Evolutionary conservation across 106 monocot genomes (phyloP).

Genomic region (Cymbidium sinense): DNA sequence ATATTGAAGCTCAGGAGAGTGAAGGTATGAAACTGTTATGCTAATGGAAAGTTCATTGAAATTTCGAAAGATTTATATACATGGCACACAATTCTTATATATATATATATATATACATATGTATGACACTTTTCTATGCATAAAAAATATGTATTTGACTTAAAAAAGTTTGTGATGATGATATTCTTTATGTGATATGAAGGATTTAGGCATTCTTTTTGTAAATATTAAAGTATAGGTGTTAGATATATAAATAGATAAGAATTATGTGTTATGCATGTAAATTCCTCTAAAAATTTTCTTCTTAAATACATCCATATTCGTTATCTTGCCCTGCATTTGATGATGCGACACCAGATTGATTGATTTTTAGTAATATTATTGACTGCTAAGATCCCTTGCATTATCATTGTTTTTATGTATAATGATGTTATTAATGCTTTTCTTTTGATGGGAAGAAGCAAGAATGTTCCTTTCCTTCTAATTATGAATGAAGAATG

Average conservation of each 20-base stretch:
- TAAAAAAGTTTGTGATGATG: too few relatives aligned
- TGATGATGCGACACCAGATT: neutral
- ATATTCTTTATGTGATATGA: too few relatives aligned
- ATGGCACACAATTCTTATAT: too few relatives aligned
- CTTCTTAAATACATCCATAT: too few relatives aligned
- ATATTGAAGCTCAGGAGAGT: constrained; percentile 85
- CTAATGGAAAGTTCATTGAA: neutral
- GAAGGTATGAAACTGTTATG: constrained; percentile 38
- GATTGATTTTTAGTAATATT: neutral
- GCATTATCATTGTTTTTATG: neutral
- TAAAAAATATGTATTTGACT: too few relatives aligned
- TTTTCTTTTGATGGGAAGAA: neutral
- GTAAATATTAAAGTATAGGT: too few relatives aligned
- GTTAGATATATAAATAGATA: too few relatives aligned
- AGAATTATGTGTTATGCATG: too few relatives aligned
- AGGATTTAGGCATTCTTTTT: too few relatives aligned
- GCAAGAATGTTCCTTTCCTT: neutral
- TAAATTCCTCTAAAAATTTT: too few relatives aligned
- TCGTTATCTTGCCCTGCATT: neutral
- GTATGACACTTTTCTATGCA: too few relatives aligned
- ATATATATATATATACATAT: too few relatives aligned
- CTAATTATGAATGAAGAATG: neutral
- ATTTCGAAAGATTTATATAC: neutral
- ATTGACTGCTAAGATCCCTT: neutral
- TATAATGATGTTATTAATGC: neutral